phyloP scores from a whole-genome alignment of 192 early-diverging fungal genomes.

The Coemansia sp. region DNA sequence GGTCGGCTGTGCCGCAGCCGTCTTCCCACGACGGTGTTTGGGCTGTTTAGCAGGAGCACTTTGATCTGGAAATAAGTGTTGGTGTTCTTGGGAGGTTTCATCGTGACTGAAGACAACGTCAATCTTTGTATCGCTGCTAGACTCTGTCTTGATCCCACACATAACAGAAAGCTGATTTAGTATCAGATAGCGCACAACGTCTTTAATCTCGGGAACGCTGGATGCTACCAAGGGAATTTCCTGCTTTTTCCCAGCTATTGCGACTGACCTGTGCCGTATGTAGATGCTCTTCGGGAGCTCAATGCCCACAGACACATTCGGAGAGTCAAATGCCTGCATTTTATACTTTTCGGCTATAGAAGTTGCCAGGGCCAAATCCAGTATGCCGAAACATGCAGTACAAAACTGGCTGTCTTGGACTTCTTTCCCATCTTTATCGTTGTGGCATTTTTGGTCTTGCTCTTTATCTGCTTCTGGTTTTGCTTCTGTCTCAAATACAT shows the following conservation, averaged over 20 bases:
- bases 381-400: constrained; percentile 30
- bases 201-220: constrained; percentile 28
- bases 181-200: constrained; percentile 32
- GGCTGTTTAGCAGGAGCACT: constrained; percentile 14
- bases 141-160: background rate
- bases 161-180: constrained; percentile 2
- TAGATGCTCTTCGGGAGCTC: constrained; percentile 48
- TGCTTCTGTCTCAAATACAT: background rate
- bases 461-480: too few relatives aligned
- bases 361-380: constrained; percentile 3
- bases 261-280: constrained; percentile 34
- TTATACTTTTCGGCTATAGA: constrained; percentile 16
- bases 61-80: constrained; percentile 27
- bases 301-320: constrained; percentile 15
- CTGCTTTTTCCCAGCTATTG: constrained; percentile 10
- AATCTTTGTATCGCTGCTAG: constrained; percentile 30
- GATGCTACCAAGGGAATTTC: background rate
- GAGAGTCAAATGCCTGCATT: constrained; percentile 20
- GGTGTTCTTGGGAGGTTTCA: constrained; percentile 27
- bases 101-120: constrained; percentile 32
- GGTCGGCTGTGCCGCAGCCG: constrained; percentile 11
- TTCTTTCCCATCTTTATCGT: background rate
- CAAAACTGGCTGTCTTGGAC: constrained; percentile 8
- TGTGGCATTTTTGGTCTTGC: constrained; percentile 8
- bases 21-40: constrained; percentile 24